Percentiles rank a stretch among this genome's conserved stretches.
Conservation (phyloP, 192 early-diverging fungal species). For the Coemansia sp. region DNA sequence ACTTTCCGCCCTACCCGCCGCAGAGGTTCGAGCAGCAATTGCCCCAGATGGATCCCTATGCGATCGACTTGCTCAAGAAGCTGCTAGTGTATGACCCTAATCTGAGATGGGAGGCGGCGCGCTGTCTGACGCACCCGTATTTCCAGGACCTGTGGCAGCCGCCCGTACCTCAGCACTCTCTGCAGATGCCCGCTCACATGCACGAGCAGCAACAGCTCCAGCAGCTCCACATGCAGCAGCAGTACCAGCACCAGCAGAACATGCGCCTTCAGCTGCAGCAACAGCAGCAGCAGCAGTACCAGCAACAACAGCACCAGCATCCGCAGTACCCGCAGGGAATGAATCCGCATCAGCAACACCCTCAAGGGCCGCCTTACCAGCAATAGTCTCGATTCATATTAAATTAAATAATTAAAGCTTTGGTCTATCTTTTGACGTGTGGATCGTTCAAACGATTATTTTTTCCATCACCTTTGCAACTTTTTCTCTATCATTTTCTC, state of each 20-base stretch:
- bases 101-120: slow-evolving; percentile 41
- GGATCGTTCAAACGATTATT: neutral
- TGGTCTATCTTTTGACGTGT: neutral
- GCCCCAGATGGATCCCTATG: slow-evolving; percentile 76
- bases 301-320: slow-evolving; percentile 39
- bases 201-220: slow-evolving; percentile 48
- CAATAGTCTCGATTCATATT: slow-evolving; percentile 5
- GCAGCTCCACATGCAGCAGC: slow-evolving; percentile 35
- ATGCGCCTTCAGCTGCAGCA: slow-evolving; percentile 26
- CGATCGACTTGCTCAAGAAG: slow-evolving; percentile 73
- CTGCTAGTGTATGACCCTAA: slow-evolving; percentile 76
- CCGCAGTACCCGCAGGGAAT: slow-evolving; percentile 34
- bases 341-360: slow-evolving; percentile 20
- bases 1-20: slow-evolving; percentile 67
- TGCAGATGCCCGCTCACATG: slow-evolving; percentile 31
- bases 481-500: too few species aligned
- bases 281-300: slow-evolving; percentile 29
- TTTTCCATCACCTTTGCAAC: neutral
- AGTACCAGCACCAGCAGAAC: slow-evolving; percentile 41
- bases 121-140: slow-evolving; percentile 45
- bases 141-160: slow-evolving; percentile 54
- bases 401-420: neutral
- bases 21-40: slow-evolving; percentile 65
- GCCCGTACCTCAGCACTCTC: slow-evolving; percentile 24
- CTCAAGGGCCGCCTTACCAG: slow-evolving; percentile 5